A percentile compares a stretch with the other conserved stretches of the same genome.
phyloP scores from a whole-genome alignment of 345 rosid species.

The Anacardium occidentale region DNA sequence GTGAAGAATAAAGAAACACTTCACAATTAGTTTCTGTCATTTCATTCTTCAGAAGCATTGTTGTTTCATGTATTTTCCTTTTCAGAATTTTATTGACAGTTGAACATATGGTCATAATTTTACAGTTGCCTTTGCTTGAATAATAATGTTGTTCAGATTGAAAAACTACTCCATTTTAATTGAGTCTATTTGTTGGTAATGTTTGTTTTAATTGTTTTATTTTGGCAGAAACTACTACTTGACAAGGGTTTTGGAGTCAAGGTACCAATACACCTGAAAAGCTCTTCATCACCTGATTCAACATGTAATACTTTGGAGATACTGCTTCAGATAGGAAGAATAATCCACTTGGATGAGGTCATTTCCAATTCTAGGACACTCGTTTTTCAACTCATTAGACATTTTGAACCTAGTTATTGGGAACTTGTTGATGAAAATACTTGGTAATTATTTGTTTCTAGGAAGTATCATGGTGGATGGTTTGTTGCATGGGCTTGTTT shows the following conservation, averaged over 20 bases:
- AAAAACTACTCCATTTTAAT: background rate
- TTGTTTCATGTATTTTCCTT: background rate
- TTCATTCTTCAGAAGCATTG: background rate
- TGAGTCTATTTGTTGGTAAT: slow-evolving; percentile 1
- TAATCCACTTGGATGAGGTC: slow-evolving; percentile 72
- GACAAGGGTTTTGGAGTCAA: slow-evolving; percentile 49
- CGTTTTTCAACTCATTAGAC: background rate
- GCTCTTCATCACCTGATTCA: slow-evolving; percentile 38
- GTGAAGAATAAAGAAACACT: slow-evolving; percentile 28
- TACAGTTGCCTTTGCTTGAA: background rate
- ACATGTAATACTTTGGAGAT: slow-evolving; percentile 34
- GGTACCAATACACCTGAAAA: slow-evolving; percentile 39
- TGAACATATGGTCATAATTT: background rate
- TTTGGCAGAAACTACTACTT: slow-evolving; percentile 54
- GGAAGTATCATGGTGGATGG: background rate
- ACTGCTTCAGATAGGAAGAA: slow-evolving; percentile 63
- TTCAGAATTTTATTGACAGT: slow-evolving; percentile 2
- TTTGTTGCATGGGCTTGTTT: background rate
- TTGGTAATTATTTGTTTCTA: background rate
- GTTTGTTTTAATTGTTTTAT: slow-evolving; percentile 5
- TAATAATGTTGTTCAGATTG: background rate
- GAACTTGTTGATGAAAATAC: slow-evolving; percentile 4
- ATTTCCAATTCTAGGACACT: slow-evolving; percentile 1
- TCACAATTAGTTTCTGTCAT: background rate
- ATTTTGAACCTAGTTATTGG: background rate